phyloP scores from a whole-genome alignment of 163 green algal genomes.

The Scenedesmus sp. region DNA sequence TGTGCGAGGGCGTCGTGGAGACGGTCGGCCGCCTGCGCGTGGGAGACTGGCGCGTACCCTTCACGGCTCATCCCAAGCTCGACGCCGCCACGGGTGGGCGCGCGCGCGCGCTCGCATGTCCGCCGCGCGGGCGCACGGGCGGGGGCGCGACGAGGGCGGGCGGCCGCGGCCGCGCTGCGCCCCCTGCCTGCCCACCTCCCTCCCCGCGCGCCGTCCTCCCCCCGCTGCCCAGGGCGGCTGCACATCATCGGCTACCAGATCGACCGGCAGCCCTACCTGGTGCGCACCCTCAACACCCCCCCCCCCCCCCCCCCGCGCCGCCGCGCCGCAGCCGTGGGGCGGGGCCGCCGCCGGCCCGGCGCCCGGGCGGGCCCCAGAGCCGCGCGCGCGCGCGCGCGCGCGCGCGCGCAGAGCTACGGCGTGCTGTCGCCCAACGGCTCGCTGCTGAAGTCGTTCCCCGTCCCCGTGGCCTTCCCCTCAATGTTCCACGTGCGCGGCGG shows the following conservation, averaged over 20 bases:
- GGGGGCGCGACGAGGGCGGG: too few relatives aligned
- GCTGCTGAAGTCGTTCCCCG: conserved; percentile 37
- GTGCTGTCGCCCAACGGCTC: conserved; percentile 44
- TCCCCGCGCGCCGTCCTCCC: too few relatives aligned
- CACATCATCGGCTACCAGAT: conserved; percentile 75
- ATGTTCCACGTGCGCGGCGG: conserved; percentile 58
- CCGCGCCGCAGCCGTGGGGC: too few relatives aligned
- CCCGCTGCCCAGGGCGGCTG: conserved; percentile 55
- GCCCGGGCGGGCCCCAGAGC: too few relatives aligned
- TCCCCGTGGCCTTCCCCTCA: conserved; percentile 11
- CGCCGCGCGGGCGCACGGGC: too few relatives aligned
- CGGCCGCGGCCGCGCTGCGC: too few relatives aligned
- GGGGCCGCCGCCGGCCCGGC: too few relatives aligned
- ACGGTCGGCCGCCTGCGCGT: conserved; percentile 52
- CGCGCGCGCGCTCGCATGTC: background rate
- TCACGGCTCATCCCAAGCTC: conserved; percentile 88
- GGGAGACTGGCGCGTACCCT: conserved; percentile 49
- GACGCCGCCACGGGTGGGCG: conserved; percentile 66
- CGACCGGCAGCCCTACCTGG: conserved; percentile 52
- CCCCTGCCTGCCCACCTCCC: too few relatives aligned
- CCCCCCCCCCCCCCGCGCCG: too few relatives aligned
- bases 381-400: too few relatives aligned
- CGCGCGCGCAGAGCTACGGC: too few relatives aligned
- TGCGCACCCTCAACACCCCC: too few relatives aligned
- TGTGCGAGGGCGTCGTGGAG: conserved; percentile 55